These are phyloP conservation scores for Boletus rex-veris DNA, from an alignment of 768 basidiomycete genomes.

Conservation along the genomic window DNA sequence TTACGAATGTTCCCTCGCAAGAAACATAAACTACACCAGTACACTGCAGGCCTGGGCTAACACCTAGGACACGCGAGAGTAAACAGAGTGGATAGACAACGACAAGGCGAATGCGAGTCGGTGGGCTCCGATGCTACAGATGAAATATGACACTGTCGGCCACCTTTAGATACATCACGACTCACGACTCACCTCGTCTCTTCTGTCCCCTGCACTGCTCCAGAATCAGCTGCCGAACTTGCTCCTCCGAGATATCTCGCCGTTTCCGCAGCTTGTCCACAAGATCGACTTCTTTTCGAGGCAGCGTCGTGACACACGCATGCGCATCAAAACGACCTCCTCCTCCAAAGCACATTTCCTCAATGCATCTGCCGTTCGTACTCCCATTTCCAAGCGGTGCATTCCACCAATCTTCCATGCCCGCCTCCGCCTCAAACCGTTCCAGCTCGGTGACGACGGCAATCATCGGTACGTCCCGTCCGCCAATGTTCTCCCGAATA, in stretches of 20 bases:
- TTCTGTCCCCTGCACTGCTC: constrained; percentile 8
- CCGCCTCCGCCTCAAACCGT: constrained; percentile 9
- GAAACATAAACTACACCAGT: too few species aligned
- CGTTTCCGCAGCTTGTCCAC: constrained; percentile 12
- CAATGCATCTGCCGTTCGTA: constrained; percentile 32
- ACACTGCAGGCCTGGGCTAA: not conserved
- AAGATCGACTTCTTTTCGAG: constrained; percentile 12
- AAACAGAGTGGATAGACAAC: constrained; percentile 6
- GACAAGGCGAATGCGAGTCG: not conserved
- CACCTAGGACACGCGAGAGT: not conserved
- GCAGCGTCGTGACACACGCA: constrained; percentile 39
- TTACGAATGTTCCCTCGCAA: not conserved
- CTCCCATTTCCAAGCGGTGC: not conserved
- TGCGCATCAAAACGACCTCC: constrained; percentile 28
- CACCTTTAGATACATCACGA: not conserved
- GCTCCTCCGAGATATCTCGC: constrained; percentile 17
- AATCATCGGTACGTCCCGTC: constrained; percentile 13
- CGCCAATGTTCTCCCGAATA: constrained; percentile 1
- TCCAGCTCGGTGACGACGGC: constrained; percentile 29
- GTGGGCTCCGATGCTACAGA: not conserved
- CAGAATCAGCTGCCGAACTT: constrained; percentile 11
- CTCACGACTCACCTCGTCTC: constrained; percentile 15
- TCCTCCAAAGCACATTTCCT: constrained; percentile 18
- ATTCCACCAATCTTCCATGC: constrained; percentile 34
- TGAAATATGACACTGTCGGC: not conserved